Evolutionary conservation across 2,329 filamentous ascomycete genomes (phyloP), one percentile per base, ranked within the genome.

Genomic region (Fusarium sororula): DNA sequence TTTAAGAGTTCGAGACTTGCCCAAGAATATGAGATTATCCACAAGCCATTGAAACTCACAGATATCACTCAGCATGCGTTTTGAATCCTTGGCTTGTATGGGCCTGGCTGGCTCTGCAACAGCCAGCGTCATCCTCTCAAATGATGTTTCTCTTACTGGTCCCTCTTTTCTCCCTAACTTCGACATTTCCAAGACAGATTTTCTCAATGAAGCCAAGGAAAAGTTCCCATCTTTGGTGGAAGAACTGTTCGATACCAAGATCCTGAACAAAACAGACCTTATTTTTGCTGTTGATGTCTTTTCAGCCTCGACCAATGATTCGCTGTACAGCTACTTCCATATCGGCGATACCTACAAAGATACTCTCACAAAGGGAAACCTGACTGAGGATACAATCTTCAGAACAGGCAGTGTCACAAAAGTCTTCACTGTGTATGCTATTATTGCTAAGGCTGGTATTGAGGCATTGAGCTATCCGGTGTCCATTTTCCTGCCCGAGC

Each of bases 271-370:
- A 4, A 75, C 73, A 6, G 67, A 76, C 20, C 57, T 70, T 0
- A 58, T 74, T 18, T 78, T 79, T 10, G 47, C 73, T 18, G 51
- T 79, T 2, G 78, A 79, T 17, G 78, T 79, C 28, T 79, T 79
- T 38, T 79, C 77, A 0, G 70, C 78, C 0, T 66, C 68, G 0
- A 79, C 78, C 0, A 79, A 79, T 10, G 42, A 55, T 4, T 79
- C 76, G 9, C 26, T 79, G 7, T 79, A 76, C 22, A 78, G 55
- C 26, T 73, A 78, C 39, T 72, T 51, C 11, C 75, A 79, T 28
- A 54, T 65, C 6, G 77, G 75, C 2, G 60, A 75, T 4, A 66
- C 57, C 1, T 62, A 70, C 2, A 47, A 79, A 0, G 47, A 57
- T 26, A 68, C 68, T 1, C 47, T 80, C 0, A 79, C 77, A 0